These are phyloP conservation scores for Auriscalpium microsporum DNA, from an alignment of 768 basidiomycete species.

Conservation along the genomic window DNA sequence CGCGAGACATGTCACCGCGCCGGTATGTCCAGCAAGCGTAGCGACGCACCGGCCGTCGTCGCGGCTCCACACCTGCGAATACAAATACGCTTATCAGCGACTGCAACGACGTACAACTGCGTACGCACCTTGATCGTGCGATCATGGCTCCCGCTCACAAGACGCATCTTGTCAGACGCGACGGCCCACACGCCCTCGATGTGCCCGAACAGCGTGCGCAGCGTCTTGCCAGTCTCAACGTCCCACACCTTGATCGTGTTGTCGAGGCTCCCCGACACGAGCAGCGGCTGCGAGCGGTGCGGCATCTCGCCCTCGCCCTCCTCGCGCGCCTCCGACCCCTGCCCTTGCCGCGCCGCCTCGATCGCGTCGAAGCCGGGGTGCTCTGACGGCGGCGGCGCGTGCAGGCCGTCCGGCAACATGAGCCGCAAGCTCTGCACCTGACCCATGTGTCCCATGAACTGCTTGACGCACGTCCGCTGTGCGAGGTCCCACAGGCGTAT, in stretches of 20 bases:
- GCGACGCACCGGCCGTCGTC: constrained; percentile 82
- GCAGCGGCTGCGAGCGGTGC: constrained; percentile 43
- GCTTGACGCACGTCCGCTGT: constrained; percentile 67
- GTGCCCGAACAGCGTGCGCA: constrained; percentile 88
- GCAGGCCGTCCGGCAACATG: constrained; percentile 45
- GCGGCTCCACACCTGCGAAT: constrained; percentile 77
- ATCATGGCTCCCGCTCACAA: constrained; percentile 92
- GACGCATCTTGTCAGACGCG: constrained; percentile 81
- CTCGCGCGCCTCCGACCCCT: neutral
- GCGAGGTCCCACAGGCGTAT: constrained; percentile 94
- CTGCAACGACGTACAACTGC: constrained; percentile 14
- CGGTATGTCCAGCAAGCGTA: constrained; percentile 89
- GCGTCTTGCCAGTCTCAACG: constrained; percentile 71
- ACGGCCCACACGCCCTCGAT: constrained; percentile 99
- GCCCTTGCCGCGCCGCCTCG: neutral
- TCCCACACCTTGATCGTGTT: constrained; percentile 98
- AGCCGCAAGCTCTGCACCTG: constrained; percentile 91
- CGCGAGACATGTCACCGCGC: constrained; percentile 85
- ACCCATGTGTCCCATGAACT: constrained; percentile 84
- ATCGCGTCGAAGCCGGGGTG: neutral
- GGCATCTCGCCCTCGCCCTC: constrained; percentile 12
- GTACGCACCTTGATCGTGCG: constrained; percentile 82
- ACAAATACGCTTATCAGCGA: neutral
- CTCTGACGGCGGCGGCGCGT: neutral
- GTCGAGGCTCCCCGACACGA: constrained; percentile 87